A percentile compares a stretch with the other conserved stretches of the same genome.
These are phyloP conservation scores for Penicillium sp. DNA, from an alignment of 2,329 filamentous ascomycete genomes.

Conservation along the genomic window DNA sequence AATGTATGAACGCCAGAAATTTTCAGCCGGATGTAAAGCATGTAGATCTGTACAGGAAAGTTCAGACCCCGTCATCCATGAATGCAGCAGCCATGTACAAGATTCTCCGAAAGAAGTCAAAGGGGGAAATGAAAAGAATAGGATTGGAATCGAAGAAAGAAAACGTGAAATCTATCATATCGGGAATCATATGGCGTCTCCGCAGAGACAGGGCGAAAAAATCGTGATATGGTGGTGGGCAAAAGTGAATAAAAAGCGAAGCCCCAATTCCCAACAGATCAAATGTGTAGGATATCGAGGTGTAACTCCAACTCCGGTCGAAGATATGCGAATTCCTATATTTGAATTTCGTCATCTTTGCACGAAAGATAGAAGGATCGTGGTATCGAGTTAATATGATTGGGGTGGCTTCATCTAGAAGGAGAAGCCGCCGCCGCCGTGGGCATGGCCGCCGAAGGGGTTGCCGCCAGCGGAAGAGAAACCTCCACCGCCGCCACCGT, in stretches of 20 bases:
- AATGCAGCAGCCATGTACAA: slow-evolving; percentile 18
- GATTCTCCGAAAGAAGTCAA: background rate
- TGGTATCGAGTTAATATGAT: slow-evolving; percentile 1
- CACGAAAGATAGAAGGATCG: slow-evolving; percentile 3
- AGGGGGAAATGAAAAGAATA: background rate
- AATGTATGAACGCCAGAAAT: slow-evolving; percentile 2
- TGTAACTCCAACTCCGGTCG: slow-evolving; percentile 13
- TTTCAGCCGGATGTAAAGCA: slow-evolving; percentile 2
- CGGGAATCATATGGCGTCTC: slow-evolving; percentile 23
- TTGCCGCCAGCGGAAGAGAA: slow-evolving; percentile 53
- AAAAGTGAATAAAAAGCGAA: slow-evolving; percentile 5
- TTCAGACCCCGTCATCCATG: background rate
- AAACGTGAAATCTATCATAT: slow-evolving; percentile 19
- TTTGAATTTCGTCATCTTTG: background rate
- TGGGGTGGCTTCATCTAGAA: slow-evolving; percentile 45
- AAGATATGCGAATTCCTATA: slow-evolving; percentile 13
- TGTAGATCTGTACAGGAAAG: background rate
- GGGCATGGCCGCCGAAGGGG: slow-evolving; percentile 37
- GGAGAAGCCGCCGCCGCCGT: slow-evolving; percentile 56
- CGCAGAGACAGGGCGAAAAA: slow-evolving; percentile 8
- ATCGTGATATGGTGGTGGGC: slow-evolving; percentile 6
- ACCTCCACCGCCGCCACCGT: slow-evolving; percentile 53
- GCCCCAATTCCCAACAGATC: slow-evolving; percentile 2
- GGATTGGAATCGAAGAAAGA: background rate
- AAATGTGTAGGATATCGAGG: slow-evolving; percentile 5